Evolutionary conservation across 2,329 filamentous ascomycete genomes (phyloP).

Genomic region (Fusarium nodosum): DNA sequence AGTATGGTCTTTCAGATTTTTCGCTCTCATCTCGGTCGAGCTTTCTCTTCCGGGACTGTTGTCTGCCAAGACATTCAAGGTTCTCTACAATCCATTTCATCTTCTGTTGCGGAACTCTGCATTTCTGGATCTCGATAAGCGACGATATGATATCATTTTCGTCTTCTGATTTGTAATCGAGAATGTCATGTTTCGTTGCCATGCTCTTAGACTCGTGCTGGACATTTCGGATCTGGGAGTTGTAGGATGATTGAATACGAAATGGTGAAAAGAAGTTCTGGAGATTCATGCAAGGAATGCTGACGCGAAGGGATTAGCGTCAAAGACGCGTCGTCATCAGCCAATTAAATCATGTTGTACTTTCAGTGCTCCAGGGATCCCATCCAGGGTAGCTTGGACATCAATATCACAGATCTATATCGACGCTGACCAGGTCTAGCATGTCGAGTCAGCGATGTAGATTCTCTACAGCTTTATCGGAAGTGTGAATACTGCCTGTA

Average conservation of each 20-base stretch:
- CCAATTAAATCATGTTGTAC: background rate
- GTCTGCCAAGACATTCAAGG: constrained; percentile 33
- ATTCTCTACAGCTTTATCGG: background rate
- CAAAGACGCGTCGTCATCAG: background rate
- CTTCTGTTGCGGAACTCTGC: constrained; percentile 30
- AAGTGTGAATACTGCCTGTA: rapidly evolving
- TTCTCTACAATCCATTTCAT: constrained; percentile 44
- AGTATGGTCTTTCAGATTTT: constrained; percentile 2
- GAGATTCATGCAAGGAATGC: constrained; percentile 4
- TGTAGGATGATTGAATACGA: background rate
- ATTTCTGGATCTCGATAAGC: constrained; percentile 30
- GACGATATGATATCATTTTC: background rate
- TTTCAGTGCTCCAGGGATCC: background rate
- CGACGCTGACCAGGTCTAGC: background rate
- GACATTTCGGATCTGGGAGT: constrained; percentile 15
- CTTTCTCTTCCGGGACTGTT: constrained; percentile 29
- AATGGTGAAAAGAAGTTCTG: background rate
- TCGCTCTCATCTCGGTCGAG: background rate
- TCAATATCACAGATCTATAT: no score
- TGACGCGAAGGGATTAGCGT: constrained; percentile 8
- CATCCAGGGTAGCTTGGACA: background rate
- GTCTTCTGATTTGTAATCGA: background rate
- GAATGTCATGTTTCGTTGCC: background rate
- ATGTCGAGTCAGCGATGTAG: background rate
- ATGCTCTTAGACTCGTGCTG: background rate